Conservation (phyloP, 495 filamentous ascomycete species). For the Penicillium steckii region DNA sequence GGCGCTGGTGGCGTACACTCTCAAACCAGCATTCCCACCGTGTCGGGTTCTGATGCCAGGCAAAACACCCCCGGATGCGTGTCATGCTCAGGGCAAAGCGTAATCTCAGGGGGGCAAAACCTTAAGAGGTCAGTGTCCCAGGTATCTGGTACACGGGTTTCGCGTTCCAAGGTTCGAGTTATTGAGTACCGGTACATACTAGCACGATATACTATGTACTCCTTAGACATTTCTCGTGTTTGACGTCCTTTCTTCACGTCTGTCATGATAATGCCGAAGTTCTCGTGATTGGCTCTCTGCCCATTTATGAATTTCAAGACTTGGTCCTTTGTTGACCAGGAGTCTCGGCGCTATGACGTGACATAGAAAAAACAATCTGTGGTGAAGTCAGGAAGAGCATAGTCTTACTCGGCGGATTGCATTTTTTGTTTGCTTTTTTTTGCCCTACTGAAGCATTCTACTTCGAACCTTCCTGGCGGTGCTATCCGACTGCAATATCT, state of each 20-base stretch:
- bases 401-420: no score
- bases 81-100: slow-evolving; percentile 7
- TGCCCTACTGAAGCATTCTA: not conserved
- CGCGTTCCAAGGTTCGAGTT: slow-evolving; percentile 5
- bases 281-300: not conserved
- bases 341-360: not conserved
- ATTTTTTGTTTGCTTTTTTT: not conserved
- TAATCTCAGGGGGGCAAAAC: not conserved
- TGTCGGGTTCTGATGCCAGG: slow-evolving; percentile 7
- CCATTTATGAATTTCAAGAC: not conserved
- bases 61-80: slow-evolving; percentile 4
- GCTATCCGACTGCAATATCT: slow-evolving; percentile 14
- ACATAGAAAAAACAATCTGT: not conserved
- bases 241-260: no score
- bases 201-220: no score
- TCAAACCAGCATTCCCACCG: slow-evolving; percentile 18
- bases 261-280: not conserved
- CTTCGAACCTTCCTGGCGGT: not conserved
- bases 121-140: slow-evolving; percentile 10
- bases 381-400: no score
- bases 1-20: slow-evolving; percentile 14
- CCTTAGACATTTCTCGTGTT: no score
- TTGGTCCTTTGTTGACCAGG: not conserved
- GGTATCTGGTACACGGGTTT: slow-evolving; percentile 20
- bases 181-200: slow-evolving; percentile 4